A percentile compares a stretch with the other conserved stretches of the same genome.
Conservation (phyloP, 179 eudicot genomes). For the Vitellaria paradoxa region DNA sequence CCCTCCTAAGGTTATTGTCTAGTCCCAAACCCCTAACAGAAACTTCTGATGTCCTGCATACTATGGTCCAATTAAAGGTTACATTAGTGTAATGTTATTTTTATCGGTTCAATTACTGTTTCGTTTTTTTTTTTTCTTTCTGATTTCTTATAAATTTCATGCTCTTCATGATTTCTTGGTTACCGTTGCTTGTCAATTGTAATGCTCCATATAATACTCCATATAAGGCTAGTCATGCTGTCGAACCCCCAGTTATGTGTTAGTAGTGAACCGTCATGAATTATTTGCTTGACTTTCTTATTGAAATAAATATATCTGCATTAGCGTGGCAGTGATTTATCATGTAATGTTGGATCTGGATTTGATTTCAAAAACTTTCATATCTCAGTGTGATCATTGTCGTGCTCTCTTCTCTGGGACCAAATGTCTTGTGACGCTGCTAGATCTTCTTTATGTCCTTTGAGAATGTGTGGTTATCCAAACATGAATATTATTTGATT, state of each 20-base stretch:
- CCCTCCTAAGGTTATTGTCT: no score
- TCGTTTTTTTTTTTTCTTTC: neutral
- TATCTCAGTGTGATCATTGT: no score
- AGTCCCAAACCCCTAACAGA: no score
- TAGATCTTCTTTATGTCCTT: neutral
- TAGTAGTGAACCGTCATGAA: constrained; percentile 1
- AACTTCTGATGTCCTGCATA: neutral
- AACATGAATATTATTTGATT: neutral
- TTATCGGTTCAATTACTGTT: neutral
- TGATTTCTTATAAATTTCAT: neutral
- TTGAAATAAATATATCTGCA: no score
- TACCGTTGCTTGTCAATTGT: no score
- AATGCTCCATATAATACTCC: no score
- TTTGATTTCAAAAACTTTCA: no score
- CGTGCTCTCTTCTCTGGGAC: no score
- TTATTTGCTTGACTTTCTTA: neutral
- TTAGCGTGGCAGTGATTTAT: no score
- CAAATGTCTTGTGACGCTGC: neutral
- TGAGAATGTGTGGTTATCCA: neutral
- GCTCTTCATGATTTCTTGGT: no score
- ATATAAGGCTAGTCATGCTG: neutral
- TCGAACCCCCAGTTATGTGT: neutral
- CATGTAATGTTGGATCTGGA: no score
- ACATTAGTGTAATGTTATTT: neutral
- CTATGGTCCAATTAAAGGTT: neutral